Percentiles rank a stretch among this genome's conserved stretches.
Evolutionary conservation across 768 basidiomycete species (phyloP).

Genomic region (Leccinum longicurvipes): DNA sequence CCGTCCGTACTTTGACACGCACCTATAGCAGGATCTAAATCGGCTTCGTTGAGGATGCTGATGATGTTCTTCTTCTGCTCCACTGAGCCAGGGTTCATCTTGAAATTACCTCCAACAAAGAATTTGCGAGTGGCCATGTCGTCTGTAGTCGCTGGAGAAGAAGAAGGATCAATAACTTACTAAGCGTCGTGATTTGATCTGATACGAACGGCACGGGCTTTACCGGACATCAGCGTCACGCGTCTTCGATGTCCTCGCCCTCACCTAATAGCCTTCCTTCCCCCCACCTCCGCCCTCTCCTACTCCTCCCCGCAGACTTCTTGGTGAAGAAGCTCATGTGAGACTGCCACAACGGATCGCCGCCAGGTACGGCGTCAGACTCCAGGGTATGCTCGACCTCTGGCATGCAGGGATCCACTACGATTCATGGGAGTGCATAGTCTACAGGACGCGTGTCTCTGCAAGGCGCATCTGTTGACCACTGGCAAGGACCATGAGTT

Average conservation of each 20-base stretch:
- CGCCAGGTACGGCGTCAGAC: constrained; percentile 23
- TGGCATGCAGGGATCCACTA: constrained; percentile 37
- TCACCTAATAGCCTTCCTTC: constrained; percentile 17
- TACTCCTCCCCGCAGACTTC: constrained; percentile 28
- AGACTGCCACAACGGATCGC: constrained; percentile 40
- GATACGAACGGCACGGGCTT: too few species aligned
- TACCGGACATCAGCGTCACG: too few species aligned
- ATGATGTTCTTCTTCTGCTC: constrained; percentile 65
- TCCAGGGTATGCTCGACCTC: constrained; percentile 39
- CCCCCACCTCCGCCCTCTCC: constrained; percentile 23
- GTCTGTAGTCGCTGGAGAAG: too few species aligned
- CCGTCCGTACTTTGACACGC: constrained; percentile 12
- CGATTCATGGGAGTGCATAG: constrained; percentile 33
- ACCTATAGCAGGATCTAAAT: constrained; percentile 78
- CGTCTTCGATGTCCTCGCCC: constrained; percentile 36
- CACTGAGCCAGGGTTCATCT: constrained; percentile 83
- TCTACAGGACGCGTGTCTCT: constrained; percentile 34
- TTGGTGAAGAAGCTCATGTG: constrained; percentile 38
- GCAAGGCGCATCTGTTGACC: constrained; percentile 20
- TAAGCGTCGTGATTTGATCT: constrained; percentile 1
- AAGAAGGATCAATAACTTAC: background rate
- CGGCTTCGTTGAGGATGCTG: constrained; percentile 70
- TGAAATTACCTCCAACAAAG: constrained; percentile 98
- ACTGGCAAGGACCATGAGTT: constrained; percentile 36
- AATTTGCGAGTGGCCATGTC: constrained; percentile 61